Conservation (phyloP, 164 flowering plant species). For the Malania oleifera region DNA sequence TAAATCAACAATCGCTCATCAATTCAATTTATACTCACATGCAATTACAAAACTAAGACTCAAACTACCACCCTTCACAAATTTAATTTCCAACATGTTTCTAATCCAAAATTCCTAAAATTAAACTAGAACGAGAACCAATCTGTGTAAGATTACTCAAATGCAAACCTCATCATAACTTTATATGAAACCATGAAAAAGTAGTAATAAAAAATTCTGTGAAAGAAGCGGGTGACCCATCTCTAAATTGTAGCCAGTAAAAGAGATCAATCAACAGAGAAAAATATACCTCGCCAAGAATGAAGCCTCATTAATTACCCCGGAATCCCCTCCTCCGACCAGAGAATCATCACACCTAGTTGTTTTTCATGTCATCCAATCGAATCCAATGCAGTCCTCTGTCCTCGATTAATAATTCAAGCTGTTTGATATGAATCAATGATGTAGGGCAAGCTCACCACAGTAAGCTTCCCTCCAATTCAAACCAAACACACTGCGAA, state of each 20-base stretch:
- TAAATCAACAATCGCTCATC: constrained; percentile 8
- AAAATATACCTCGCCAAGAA: constrained; percentile 9
- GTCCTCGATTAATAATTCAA: background rate
- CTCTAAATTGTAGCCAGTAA: background rate
- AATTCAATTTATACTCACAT: background rate
- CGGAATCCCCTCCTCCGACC: constrained; percentile 12
- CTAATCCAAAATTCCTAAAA: too few species aligned
- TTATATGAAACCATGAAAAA: background rate
- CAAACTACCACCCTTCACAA: background rate
- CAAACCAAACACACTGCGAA: background rate
- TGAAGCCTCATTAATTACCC: constrained; percentile 16
- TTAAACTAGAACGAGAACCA: background rate
- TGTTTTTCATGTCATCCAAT: constrained; percentile 12
- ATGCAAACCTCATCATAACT: background rate
- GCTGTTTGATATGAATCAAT: background rate
- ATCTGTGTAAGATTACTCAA: background rate
- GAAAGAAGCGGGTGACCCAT: background rate
- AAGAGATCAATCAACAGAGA: background rate
- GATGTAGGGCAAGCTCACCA: constrained; percentile 9
- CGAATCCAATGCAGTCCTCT: background rate
- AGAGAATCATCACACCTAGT: constrained; percentile 16
- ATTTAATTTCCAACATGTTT: background rate
- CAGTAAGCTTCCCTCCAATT: background rate
- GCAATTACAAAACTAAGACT: background rate
- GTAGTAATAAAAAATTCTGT: background rate